Base-by-base conservation (phyloP, 1,284 basidiomycete species). In the Microbotryum intermedium region DNA sequence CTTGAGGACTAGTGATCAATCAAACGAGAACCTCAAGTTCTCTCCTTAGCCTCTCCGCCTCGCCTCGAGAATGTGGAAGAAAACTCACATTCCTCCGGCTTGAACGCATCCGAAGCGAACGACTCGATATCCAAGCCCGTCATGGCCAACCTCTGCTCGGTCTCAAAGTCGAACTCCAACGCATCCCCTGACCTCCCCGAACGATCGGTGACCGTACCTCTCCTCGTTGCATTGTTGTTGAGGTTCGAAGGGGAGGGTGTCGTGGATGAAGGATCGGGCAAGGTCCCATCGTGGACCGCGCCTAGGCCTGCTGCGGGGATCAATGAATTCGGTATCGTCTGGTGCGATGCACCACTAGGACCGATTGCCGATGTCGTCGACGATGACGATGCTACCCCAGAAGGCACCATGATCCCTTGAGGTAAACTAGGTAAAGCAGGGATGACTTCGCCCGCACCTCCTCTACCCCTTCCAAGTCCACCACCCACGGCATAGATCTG, bases 21-120 rank as follows among this genome's bases (percentile, higher is more conserved):
- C 29, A 30, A 39, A 39, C 34, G n/a, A 2, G 13, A 11, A 39
- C 13, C 34, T 39, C 34, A 39, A 39, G 34, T 16, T 39, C 34
- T 42, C 51, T 10, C 51, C 29, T 18, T 28, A n/a, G n/a, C n/a
- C n/a, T n/a, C n/a, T n/a, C n/a, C n/a, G n/a, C n/a, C n/a, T n/a
- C n/a, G n/a, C n/a, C n/a, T n/a, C n/a, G n/a, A n/a, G n/a, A n/a
- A n/a, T n/a, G n/a, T n/a, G n/a, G n/a, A 7, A 9, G 28, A 39
- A 3, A 4, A 44, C 66, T 59, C 55, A 68, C 65, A 68, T 16
- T 68, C 67, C 26, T 68, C 67, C 4, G 67, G 60, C 50, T 65
- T 67, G 65, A 68, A 68, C 23, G 43, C 47, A 25, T 68, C 67
- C 34, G 52, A 55, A 10, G 65, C 62, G 4, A 68, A 48, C 58